Evolutionary conservation across 352 stramenopile species (phyloP), one percentile per base, ranked within the genome.

Genomic region (Phytophthora uliginosa): DNA sequence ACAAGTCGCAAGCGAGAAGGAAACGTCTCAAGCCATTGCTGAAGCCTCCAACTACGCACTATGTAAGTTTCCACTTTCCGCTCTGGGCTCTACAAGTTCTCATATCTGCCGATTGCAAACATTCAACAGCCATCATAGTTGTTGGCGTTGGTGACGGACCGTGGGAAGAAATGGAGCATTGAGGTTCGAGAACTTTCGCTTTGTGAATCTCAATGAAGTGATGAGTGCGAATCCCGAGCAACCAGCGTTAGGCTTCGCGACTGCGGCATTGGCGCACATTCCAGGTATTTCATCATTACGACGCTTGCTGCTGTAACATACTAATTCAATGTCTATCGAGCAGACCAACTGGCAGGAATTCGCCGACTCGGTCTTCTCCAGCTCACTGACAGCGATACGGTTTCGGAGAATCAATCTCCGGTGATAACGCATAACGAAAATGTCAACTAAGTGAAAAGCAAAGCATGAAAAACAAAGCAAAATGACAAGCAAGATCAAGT

Each of bases 101-200:
- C 10, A 33, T 24, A 15, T 31, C 17, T 3, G 8, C 17, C 7
- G 9, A 10, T 18, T 54, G 26, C 5, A 36, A 18, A 45, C 38
- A 62, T 59, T n/a, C 1, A 54, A 12, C 51, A 95, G 84, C 89
- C 38, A 94, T 95, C 31, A 66, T 95, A 45, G 78, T 94, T 17
- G 83, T 94, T 9, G 88, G 88, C 18, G 85, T 95, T 53, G 88
- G 88, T 13, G 88, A 95, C 57, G 88, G 88, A 4, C 86, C 88
- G 4, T 94, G 86, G 88, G 81, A 90, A 40, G 71, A 84, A 7
- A 93, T 95, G 84, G 77, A 89, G 33, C 66, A 89, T 48, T 93
- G 20, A 81, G 69, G 18, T 95, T 95, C 38, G 83, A 92, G 61
- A 96, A 96, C 55, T 95, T 95, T 59, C 86, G 92, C 70, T 94